Conservation (phyloP, 768 basidiomycete genomes). For the Amanita thiersii region DNA sequence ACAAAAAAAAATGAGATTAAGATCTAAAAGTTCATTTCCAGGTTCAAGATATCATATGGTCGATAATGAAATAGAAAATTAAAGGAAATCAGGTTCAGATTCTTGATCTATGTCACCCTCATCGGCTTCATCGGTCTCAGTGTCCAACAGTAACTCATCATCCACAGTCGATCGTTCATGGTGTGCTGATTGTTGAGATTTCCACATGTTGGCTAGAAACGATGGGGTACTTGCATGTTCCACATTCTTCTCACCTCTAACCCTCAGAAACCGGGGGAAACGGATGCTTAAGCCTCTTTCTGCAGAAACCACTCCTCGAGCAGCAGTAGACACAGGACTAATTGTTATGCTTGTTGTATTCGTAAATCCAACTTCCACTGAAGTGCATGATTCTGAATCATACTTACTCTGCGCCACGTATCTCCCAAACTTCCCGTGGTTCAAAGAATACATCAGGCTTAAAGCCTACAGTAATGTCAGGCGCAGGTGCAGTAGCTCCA, state of each 20-base stretch:
- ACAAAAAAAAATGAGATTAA: too few relatives aligned
- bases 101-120: constrained; percentile 35
- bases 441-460: constrained; percentile 62
- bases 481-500: constrained; percentile 4
- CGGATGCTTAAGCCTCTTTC: constrained; percentile 71
- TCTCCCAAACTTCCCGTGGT: constrained; percentile 84
- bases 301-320: constrained; percentile 44
- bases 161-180: not conserved
- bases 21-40: too few relatives aligned
- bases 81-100: too few relatives aligned
- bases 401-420: constrained; percentile 68
- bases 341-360: constrained; percentile 81
- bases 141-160: too few relatives aligned
- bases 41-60: too few relatives aligned
- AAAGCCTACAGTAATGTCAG: constrained; percentile 34
- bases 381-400: too few relatives aligned
- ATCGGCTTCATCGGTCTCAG: constrained; percentile 30
- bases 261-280: constrained; percentile 79
- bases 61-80: too few relatives aligned
- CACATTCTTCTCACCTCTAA: constrained; percentile 65
- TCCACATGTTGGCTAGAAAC: constrained; percentile 64
- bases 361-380: too few relatives aligned
- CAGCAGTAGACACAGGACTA: constrained; percentile 81
- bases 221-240: constrained; percentile 67
- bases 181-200: constrained; percentile 41